Evolutionary conservation across 202 grass and related monocot genomes (phyloP), one percentile per base, ranked within the genome.

Genomic region (Bolboschoenoplectus hybrid): DNA sequence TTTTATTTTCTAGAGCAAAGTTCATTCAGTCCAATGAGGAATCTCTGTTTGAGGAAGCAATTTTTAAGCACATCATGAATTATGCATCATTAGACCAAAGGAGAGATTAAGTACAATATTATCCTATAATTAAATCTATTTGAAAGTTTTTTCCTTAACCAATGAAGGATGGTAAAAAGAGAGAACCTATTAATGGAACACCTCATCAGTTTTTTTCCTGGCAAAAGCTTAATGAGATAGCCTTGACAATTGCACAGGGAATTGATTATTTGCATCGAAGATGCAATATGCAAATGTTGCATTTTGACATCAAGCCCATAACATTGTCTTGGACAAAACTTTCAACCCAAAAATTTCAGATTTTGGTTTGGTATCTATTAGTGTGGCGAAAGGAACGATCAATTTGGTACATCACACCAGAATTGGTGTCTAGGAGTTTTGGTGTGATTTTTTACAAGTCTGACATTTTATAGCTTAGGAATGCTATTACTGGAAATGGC

Each of bases 291-390:
- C 89, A 91, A 49, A 91, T 91, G 9, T 10, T 91, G n/a, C 88
- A 88, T 4, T 94, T 91, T 63, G 80, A 90, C 41, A 94, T 94
- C 34, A 90, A 92, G 76, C 92, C 87, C 4, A 77, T 58, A 91
- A 87, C 3, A 87, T 92, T 45, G 43, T 92, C 3, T 63, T 92
- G 75, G 91, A 72, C 71, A 67, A 76, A 43, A 84, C 51, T 68
- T 82, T 90, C 9, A 87, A 74, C 10, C 68, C 88, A 38, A 0
- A 92, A 81, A 88, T 92, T 73, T 86, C 88, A n/a, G 90, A 92
- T 86, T 77, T 92, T 73, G 10, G 80, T 75, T 78, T 92, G 41
- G 43, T 44, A 3, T 44, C 43, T 3, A 17, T 51, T 7, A 9
- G 8, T 51, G 49, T 1, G 7, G 5, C 7, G 49, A 51, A 7